Evolutionary conservation across 140 eudicot genomes (phyloP).

Genomic region (Erigeron philadelphicus): DNA sequence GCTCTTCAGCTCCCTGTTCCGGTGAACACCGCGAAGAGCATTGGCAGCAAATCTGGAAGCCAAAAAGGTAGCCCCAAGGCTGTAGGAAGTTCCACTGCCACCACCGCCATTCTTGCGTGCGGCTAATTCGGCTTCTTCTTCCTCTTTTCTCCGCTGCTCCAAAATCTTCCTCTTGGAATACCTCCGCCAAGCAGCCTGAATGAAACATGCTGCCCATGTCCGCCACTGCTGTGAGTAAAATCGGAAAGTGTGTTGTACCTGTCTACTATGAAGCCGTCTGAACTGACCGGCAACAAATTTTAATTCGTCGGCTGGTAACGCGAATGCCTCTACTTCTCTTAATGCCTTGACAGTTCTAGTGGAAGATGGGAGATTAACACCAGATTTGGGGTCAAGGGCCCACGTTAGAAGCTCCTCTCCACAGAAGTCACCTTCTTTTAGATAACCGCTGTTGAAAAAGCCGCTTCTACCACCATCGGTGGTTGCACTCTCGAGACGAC

Average conservation of each 20-base stretch:
- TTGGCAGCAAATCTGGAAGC: constrained; percentile 81
- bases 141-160: constrained; percentile 53
- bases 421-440: constrained; percentile 81
- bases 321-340: constrained; percentile 80
- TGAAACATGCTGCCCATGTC: constrained; percentile 87
- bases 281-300: constrained; percentile 83
- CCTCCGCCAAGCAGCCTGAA: constrained; percentile 90
- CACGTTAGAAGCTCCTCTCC: constrained; percentile 90
- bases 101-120: constrained; percentile 27
- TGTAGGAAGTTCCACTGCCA: constrained; percentile 52
- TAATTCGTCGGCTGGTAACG: constrained; percentile 69
- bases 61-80: constrained; percentile 77
- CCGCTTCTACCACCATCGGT: constrained; percentile 89
- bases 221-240: constrained; percentile 86
- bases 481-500: constrained; percentile 79
- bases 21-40: constrained; percentile 84
- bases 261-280: constrained; percentile 78
- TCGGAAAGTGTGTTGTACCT: constrained; percentile 89
- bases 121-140: constrained; percentile 42
- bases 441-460: constrained; percentile 70
- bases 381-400: constrained; percentile 81
- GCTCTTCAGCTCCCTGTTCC: constrained; percentile 62
- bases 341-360: constrained; percentile 78
- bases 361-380: constrained; percentile 64
- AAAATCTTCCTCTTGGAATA: constrained; percentile 57